Conservation (phyloP, 495 filamentous ascomycete species). For the Hypoxylon perforatum region DNA sequence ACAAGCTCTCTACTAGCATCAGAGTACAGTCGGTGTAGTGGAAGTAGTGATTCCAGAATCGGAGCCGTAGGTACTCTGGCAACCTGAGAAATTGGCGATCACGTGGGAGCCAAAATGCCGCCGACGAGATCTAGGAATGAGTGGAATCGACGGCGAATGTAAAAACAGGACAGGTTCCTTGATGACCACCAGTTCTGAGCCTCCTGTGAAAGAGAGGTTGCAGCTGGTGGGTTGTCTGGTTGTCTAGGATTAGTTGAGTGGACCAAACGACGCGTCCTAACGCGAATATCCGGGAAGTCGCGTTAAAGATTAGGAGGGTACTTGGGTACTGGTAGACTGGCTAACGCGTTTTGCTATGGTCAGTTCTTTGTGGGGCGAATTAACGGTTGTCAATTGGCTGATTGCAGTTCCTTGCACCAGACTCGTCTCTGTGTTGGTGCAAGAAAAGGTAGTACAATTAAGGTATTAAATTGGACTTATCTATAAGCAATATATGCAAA, state of each 20-base stretch:
- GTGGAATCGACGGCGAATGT: too few species aligned
- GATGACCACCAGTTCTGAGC: conserved; percentile 8
- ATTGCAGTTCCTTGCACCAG: too few species aligned
- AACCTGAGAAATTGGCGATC: neutral
- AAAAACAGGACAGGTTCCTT: neutral
- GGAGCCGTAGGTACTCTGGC: neutral
- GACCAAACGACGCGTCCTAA: conserved; percentile 31
- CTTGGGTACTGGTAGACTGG: too few species aligned
- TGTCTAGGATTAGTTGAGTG: conserved; percentile 23
- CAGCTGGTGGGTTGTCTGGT: conserved; percentile 4
- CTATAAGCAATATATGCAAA: too few species aligned
- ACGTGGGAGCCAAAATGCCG: too few species aligned
- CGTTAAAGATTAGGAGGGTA: neutral
- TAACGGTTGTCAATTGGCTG: too few species aligned
- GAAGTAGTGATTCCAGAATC: neutral
- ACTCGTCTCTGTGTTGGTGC: too few species aligned
- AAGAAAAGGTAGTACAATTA: too few species aligned
- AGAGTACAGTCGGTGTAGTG: neutral
- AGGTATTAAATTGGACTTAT: too few species aligned
- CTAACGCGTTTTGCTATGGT: too few species aligned
- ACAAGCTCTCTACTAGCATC: conserved; percentile 12
- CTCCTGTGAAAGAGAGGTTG: conserved; percentile 5
- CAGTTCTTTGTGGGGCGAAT: too few species aligned
- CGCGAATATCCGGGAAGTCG: conserved; percentile 17
- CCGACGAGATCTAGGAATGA: too few species aligned